Percentiles rank a stretch among this genome's conserved stretches.
Conservation (phyloP, 2,329 filamentous ascomycete species). For the Aphanocladium album region DNA sequence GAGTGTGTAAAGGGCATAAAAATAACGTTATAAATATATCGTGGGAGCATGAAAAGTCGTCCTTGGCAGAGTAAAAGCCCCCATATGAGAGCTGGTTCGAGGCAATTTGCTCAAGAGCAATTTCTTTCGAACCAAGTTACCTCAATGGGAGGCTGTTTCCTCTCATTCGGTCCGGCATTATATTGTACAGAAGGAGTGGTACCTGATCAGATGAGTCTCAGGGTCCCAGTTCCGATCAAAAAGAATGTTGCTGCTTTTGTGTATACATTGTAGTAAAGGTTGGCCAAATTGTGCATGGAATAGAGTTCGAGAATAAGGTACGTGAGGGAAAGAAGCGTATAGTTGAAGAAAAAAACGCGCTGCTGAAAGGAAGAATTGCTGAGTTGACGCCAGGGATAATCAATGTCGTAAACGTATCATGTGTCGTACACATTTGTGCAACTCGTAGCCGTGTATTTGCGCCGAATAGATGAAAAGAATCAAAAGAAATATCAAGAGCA, state of each 20-base stretch:
- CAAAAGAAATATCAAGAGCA: neutral
- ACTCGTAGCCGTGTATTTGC: neutral
- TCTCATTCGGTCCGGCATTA: neutral
- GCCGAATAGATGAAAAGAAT: neutral
- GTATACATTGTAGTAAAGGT: neutral
- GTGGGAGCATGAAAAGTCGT: neutral
- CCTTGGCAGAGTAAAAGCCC: neutral
- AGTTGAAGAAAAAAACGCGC: neutral
- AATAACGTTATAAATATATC: constrained; percentile 6
- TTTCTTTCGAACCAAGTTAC: neutral
- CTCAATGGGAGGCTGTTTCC: neutral
- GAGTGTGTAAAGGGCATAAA: neutral
- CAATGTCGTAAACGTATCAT: constrained; percentile 3
- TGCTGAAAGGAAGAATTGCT: constrained; percentile 10
- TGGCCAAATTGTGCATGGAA: neutral
- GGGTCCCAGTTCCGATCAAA: neutral
- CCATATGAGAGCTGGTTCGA: neutral
- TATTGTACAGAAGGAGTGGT: constrained; percentile 6
- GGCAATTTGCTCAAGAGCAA: neutral
- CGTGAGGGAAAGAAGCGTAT: neutral
- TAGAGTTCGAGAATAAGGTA: neutral
- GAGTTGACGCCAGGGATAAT: neutral
- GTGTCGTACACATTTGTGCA: neutral
- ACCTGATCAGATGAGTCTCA: neutral
- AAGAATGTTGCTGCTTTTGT: neutral